These are phyloP conservation scores for Diaporthe batatas DNA, from an alignment of 2,329 filamentous ascomycete species.

Conservation along the genomic window DNA sequence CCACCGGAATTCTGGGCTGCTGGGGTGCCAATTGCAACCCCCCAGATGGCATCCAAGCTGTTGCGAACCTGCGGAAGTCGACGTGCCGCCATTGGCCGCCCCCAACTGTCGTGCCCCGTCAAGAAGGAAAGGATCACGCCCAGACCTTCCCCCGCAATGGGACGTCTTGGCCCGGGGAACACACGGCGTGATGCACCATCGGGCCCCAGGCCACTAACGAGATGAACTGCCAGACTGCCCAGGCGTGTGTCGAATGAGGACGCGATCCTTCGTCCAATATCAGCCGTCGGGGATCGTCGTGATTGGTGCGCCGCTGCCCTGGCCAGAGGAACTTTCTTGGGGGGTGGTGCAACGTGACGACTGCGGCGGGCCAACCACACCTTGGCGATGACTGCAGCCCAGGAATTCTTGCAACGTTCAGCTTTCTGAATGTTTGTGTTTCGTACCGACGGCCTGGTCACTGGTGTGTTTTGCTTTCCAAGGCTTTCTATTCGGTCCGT, in stretches of 20 bases:
- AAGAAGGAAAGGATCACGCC: slow-evolving; percentile 17
- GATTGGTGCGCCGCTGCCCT: slow-evolving; percentile 12
- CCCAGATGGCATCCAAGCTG: slow-evolving; percentile 12
- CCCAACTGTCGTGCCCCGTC: slow-evolving; percentile 2
- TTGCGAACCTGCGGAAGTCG: slow-evolving; percentile 4
- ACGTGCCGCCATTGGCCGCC: slow-evolving; percentile 10
- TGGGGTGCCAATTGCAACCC: slow-evolving; percentile 31
- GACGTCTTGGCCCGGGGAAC: slow-evolving; percentile 28
- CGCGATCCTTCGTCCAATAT: slow-evolving; percentile 11
- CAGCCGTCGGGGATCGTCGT: slow-evolving; percentile 23
- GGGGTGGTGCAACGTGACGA: slow-evolving; percentile 30
- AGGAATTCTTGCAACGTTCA: slow-evolving; percentile 21
- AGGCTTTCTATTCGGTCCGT: slow-evolving; percentile 27
- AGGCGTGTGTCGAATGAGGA: background rate
- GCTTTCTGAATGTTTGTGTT: slow-evolving; percentile 6
- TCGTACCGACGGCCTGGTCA: slow-evolving; percentile 19
- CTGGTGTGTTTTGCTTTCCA: slow-evolving; percentile 10
- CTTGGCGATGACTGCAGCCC: slow-evolving; percentile 32
- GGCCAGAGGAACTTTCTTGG: background rate
- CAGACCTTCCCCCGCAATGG: slow-evolving; percentile 31
- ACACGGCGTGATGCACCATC: background rate
- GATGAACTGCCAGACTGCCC: slow-evolving; percentile 9
- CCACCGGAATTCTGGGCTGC: slow-evolving; percentile 21
- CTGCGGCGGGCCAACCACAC: slow-evolving; percentile 17
- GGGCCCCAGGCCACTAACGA: slow-evolving; percentile 7